Base-by-base conservation (phyloP, 805 yeast species). In the Ogataea wickerhamii region DNA sequence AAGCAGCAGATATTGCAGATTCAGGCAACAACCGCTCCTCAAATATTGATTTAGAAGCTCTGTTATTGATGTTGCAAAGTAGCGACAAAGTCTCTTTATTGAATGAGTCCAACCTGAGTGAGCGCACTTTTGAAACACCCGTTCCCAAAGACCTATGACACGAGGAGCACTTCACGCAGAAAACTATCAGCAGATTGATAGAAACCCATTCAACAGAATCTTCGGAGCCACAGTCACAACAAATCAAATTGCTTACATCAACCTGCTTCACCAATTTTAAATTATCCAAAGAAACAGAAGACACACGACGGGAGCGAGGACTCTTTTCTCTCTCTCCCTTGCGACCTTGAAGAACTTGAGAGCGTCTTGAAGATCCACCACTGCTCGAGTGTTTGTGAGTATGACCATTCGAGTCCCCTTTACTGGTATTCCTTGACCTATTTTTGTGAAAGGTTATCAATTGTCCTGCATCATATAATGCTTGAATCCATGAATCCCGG, bases 131-230 rank as follows among this genome's bases (percentile, higher is more conserved):
- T 5, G 93, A 76, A 4, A 87, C 71, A 47, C 83, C 88, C 0
- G 95, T 71, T 0, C 97, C 96, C 55, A 91, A 60, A 16, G 87
- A 80, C 38, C 96, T 68, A 59, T 89, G 97, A n/a, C 81, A 79
- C 0, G 95, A 88, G 0, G 96, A 80, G 52, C 98, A 89, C 35
- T 80, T 78, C 31, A 87, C 80, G 60, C 98, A 89, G 18, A 91
- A 67, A 3, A 82, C 76, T 20, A 79, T 78, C 38, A 87, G 61
- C 28, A 82, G 60, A 51, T 84, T 88, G 41, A 87, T 68, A 0
- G 96, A 85, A 3, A 91, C 73, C 96, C 96, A 89, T 48, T 88
- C 96, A 12, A 85, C 94, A 11, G 74, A 63, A 12, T 71, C 76
- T 0, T 60, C 52, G 2, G 78, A 55, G 0, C 82, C 81, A 65